Conservation (phyloP, 225 moss, liverwort and hornwort genomes). For the Asterella californica region DNA sequence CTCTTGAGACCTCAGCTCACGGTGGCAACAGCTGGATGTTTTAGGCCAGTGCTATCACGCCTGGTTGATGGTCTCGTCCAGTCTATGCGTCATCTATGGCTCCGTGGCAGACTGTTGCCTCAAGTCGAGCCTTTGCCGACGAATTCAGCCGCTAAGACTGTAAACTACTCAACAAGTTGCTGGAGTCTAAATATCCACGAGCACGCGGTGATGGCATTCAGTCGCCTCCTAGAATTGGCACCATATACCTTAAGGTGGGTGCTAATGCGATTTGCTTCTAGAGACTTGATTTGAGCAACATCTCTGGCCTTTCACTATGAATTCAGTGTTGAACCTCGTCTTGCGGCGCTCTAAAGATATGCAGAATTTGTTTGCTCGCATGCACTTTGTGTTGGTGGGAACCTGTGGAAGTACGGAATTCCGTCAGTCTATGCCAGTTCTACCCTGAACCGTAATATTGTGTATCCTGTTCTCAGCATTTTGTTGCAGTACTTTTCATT, state of each 20-base stretch:
- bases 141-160: constrained; percentile 1
- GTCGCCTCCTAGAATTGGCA: constrained; percentile 79
- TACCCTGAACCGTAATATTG: neutral
- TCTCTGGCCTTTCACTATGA: neutral
- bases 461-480: constrained; percentile 42
- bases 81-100: constrained; percentile 63
- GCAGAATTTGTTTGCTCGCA: neutral
- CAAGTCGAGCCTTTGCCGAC: constrained; percentile 33
- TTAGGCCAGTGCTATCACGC: constrained; percentile 63
- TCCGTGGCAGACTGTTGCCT: constrained; percentile 42
- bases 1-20: constrained; percentile 69
- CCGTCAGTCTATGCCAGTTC: neutral
- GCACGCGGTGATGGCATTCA: constrained; percentile 67
- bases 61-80: constrained; percentile 71
- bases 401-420: neutral
- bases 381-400: neutral
- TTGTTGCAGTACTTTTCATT: constrained; percentile 81
- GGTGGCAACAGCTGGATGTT: constrained; percentile 74
- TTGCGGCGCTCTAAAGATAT: too few species aligned
- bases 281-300: too few species aligned
- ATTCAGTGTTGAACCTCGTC: neutral
- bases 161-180: constrained; percentile 20
- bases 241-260: constrained; percentile 80
- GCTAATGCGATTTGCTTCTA: neutral
- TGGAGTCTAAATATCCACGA: constrained; percentile 83